phyloP scores from a whole-genome alignment of 2,329 filamentous ascomycete species.

The Phyllosticta citrichinensis region DNA sequence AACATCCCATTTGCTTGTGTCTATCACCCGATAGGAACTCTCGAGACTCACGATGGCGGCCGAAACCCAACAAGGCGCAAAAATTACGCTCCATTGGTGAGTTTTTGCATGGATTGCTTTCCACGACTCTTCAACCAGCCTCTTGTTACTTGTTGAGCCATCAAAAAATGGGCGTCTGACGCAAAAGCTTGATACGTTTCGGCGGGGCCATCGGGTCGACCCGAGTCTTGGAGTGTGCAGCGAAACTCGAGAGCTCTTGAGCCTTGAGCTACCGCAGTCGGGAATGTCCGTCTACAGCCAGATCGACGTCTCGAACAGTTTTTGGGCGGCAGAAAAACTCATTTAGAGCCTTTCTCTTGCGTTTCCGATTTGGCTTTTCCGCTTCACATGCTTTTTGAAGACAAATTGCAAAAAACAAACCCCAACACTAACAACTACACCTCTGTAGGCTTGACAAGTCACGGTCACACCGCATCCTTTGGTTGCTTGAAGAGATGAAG shows the following conservation, averaged over 20 bases:
- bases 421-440: background rate
- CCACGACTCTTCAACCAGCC: background rate
- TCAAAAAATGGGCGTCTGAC: background rate
- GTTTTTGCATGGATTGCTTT: background rate
- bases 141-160: background rate
- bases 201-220: too few species aligned
- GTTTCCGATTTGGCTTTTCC: background rate
- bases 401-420: background rate
- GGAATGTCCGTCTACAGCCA: too few species aligned
- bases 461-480: constrained; percentile 71
- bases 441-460: constrained; percentile 67
- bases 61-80: constrained; percentile 19
- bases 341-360: too few species aligned
- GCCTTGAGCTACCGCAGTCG: too few species aligned
- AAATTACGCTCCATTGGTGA: constrained; percentile 28
- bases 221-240: too few species aligned
- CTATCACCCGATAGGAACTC: background rate
- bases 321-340: too few species aligned
- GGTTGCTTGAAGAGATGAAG: constrained; percentile 75
- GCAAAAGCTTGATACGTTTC: too few species aligned
- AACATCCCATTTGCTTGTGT: too few species aligned
- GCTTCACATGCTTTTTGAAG: background rate
- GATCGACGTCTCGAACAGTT: background rate
- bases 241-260: too few species aligned
- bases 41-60: constrained; percentile 10